Evolutionary conservation across 495 filamentous ascomycete genomes (phyloP).

Genomic region (Xylaria venustula): DNA sequence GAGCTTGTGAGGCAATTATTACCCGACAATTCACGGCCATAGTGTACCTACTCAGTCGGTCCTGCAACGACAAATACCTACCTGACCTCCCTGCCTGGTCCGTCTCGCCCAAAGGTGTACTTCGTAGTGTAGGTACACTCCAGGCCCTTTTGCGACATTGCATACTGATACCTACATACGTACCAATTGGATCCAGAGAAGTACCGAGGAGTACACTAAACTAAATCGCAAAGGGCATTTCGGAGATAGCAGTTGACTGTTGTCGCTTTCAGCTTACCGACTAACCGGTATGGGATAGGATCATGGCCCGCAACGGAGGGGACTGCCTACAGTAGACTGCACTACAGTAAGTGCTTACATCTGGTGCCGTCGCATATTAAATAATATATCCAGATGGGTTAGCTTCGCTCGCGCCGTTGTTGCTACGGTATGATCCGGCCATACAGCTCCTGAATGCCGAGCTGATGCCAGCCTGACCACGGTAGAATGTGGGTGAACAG

Average conservation of each 20-base stretch:
- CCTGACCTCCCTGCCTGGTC: background rate
- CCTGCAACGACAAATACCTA: background rate
- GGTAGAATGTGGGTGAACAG: slow-evolving; percentile 1
- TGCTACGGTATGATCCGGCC: slow-evolving; percentile 13
- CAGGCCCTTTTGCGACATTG: no score
- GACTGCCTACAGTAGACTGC: background rate
- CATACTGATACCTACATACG: no score
- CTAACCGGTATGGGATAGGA: background rate
- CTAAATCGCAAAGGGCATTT: no score
- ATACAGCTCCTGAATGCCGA: slow-evolving; percentile 9
- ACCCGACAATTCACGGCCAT: slow-evolving; percentile 5
- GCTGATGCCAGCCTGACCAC: slow-evolving; percentile 14
- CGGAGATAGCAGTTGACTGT: background rate
- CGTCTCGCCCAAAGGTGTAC: background rate
- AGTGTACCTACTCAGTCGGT: background rate
- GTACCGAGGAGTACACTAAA: no score
- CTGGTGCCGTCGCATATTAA: background rate
- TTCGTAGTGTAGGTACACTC: no score
- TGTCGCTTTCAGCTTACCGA: background rate
- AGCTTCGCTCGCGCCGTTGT: slow-evolving; percentile 5
- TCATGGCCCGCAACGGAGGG: background rate
- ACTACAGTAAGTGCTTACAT: background rate
- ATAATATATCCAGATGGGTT: background rate
- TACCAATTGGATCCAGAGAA: no score
- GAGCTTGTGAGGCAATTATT: slow-evolving; percentile 10